A percentile compares a stretch with the other conserved stretches of the same genome.
Conservation (phyloP, 2,329 filamentous ascomycete species). For the Hypoxylon sp. region DNA sequence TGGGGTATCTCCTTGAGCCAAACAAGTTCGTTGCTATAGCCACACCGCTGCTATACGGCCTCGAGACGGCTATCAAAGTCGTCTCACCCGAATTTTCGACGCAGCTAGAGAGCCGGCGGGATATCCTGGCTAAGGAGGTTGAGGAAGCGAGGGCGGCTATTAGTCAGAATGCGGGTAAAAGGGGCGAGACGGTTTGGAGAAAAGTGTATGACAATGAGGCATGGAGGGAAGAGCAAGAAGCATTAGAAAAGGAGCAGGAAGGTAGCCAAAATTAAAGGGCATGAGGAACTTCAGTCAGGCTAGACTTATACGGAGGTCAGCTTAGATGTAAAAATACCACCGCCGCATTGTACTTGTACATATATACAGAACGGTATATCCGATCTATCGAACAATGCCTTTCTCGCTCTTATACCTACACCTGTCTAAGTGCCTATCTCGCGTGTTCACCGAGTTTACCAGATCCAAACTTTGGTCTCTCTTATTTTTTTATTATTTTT, state of each 20-base stretch:
- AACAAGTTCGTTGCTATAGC: slow-evolving; percentile 57
- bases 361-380: slow-evolving; percentile 42
- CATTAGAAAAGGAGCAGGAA: slow-evolving; percentile 3
- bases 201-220: slow-evolving; percentile 50
- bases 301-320: slow-evolving; percentile 29
- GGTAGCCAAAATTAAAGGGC: slow-evolving; percentile 20
- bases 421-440: slow-evolving; percentile 12
- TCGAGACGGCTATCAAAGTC: slow-evolving; percentile 62
- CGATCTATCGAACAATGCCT: slow-evolving; percentile 10
- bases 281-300: neutral
- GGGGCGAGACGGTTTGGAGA: slow-evolving; percentile 52
- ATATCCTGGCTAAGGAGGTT: slow-evolving; percentile 58
- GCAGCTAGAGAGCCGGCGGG: slow-evolving; percentile 59
- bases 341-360: slow-evolving; percentile 39
- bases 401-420: slow-evolving; percentile 6
- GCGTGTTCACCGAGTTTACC: slow-evolving; percentile 4
- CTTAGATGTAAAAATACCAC: slow-evolving; percentile 38
- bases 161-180: slow-evolving; percentile 16
- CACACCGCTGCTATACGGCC: slow-evolving; percentile 60
- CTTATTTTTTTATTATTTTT: slow-evolving; percentile 14
- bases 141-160: slow-evolving; percentile 49
- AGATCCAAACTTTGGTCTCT: neutral
- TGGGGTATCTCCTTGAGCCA: slow-evolving; percentile 55
- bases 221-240: neutral
- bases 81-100: slow-evolving; percentile 56